A percentile compares a stretch with the other conserved stretches of the same genome.
Evolutionary conservation across 345 rosid genomes (phyloP).

Genomic region (Acer yangbiense): DNA sequence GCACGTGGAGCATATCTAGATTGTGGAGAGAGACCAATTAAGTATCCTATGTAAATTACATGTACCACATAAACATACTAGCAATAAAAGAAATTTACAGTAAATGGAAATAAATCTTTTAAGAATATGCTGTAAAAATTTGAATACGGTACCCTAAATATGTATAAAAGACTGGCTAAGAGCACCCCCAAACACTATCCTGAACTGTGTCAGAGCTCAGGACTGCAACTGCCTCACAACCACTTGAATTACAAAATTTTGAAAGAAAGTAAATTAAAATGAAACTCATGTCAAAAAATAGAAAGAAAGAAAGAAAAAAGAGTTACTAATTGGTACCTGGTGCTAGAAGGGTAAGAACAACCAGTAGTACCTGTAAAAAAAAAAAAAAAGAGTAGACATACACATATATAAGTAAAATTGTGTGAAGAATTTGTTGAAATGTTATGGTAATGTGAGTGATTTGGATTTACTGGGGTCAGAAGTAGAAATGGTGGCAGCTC

Average conservation of each 20-base stretch:
- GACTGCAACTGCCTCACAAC: background rate
- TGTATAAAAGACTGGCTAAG: background rate
- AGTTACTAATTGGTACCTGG: constrained; percentile 32
- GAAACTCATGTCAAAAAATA: background rate
- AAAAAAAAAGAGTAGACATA: background rate
- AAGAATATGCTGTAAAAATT: background rate
- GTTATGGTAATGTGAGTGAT: background rate
- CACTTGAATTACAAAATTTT: background rate
- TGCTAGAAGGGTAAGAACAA: constrained; percentile 49
- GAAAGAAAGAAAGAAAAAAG: background rate
- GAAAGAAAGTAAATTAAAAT: background rate
- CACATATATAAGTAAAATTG: background rate
- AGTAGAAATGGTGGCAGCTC: constrained; percentile 55
- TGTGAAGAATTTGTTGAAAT: background rate
- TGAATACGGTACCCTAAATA: no score
- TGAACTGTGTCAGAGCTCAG: background rate
- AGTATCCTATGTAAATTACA: no score
- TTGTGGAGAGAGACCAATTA: no score
- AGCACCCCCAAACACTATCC: background rate
- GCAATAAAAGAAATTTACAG: background rate
- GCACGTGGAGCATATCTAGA: background rate
- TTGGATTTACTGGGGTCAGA: constrained; percentile 64
- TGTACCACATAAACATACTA: background rate
- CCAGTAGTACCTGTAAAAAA: constrained; percentile 40
- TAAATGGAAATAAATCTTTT: no score